Evolutionary conservation across 192 early-diverging fungal species (phyloP).

Genomic region (Umbelopsis vinacea): DNA sequence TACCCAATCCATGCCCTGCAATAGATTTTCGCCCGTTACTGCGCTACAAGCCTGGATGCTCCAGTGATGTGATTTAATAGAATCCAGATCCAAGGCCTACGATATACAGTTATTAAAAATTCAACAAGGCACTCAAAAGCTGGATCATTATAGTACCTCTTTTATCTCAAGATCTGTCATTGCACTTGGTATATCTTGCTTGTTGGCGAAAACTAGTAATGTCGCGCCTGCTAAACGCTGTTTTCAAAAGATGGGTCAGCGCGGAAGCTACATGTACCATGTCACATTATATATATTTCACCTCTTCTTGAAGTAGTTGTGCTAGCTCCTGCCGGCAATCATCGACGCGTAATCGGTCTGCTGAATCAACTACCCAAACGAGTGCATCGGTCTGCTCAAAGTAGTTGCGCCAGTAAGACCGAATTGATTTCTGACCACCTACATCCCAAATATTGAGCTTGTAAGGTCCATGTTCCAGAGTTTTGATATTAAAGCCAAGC

Average conservation of each 20-base stretch:
- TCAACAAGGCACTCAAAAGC: not conserved
- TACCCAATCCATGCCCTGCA: conserved; percentile 94
- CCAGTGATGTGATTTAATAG: conserved; percentile 91
- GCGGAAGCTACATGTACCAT: not conserved
- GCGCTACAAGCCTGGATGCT: conserved; percentile 90
- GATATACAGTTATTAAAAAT: not conserved
- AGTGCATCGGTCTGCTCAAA: conserved; percentile 99
- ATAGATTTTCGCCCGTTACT: conserved; percentile 81
- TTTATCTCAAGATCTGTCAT: conserved; percentile 71
- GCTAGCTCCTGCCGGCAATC: conserved; percentile 83
- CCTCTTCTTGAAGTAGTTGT: conserved; percentile 87
- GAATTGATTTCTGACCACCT: conserved; percentile 95
- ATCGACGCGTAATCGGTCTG: conserved; percentile 79
- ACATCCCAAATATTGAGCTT: conserved; percentile 71
- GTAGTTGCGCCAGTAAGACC: conserved; percentile 99
- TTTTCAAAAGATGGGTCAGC: not conserved
- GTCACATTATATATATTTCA: conserved; percentile 27
- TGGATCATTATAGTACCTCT: conserved; percentile 48
- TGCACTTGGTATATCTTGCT: conserved; percentile 93
- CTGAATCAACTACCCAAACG: conserved; percentile 98
- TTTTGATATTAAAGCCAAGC: conserved; percentile 98
- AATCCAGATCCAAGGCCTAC: conserved; percentile 69
- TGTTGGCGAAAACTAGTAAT: conserved; percentile 95
- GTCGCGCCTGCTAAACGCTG: conserved; percentile 84
- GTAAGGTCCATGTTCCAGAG: conserved; percentile 78